Conservation (phyloP, 2,329 filamentous ascomycete genomes). For the Colletotrichum sp. region DNA sequence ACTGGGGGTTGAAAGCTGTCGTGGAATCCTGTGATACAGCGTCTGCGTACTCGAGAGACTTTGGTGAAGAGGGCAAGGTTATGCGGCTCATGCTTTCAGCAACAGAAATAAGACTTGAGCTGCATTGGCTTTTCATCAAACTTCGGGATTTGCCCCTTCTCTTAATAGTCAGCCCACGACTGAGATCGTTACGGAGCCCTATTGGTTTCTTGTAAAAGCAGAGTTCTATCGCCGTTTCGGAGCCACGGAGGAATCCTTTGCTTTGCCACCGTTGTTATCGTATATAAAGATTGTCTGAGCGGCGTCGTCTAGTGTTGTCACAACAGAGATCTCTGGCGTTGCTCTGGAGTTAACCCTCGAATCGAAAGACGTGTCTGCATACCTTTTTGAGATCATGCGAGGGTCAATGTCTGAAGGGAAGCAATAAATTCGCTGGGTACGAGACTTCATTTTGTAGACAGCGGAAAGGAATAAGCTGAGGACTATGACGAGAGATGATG, state of each 20-base stretch:
- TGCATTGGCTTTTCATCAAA: not conserved
- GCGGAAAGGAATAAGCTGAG: not conserved
- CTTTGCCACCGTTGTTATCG: not conserved
- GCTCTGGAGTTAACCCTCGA: too few relatives aligned
- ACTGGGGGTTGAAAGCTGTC: too few relatives aligned
- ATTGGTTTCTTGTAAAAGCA: rapidly evolving
- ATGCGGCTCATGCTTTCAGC: too few relatives aligned
- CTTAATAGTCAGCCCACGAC: not conserved
- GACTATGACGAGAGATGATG: not conserved
- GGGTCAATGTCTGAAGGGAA: not conserved
- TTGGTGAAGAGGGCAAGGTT: too few relatives aligned
- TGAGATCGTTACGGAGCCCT: not conserved
- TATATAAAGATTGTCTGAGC: not conserved
- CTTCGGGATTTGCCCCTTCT: not conserved
- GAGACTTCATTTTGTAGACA: too few relatives aligned
- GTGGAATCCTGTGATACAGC: too few relatives aligned
- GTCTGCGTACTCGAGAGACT: too few relatives aligned
- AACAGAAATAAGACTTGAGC: too few relatives aligned
- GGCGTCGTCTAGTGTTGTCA: too few relatives aligned
- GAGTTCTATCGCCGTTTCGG: rapidly evolving
- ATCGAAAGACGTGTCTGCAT: too few relatives aligned
- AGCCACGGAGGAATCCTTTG: not conserved
- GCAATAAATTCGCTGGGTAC: too few relatives aligned
- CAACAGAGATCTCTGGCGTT: too few relatives aligned
- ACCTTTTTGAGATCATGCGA: not conserved